Evolutionary conservation across 2,329 filamentous ascomycete species (phyloP).

Genomic region (Paramyrothecium roridum): DNA sequence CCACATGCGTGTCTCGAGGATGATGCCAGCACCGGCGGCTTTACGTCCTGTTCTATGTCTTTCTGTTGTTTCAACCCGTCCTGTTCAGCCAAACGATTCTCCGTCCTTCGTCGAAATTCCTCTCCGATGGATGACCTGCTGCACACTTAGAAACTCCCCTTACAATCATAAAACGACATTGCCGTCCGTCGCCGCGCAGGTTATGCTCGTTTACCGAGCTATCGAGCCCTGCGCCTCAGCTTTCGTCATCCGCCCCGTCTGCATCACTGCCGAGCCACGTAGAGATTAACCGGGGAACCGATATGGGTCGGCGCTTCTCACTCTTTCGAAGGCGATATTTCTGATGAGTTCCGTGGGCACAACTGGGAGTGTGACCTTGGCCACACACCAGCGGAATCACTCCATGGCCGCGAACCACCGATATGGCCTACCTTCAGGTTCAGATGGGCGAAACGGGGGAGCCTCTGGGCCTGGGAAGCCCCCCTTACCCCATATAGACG

Average conservation of each 20-base stretch:
- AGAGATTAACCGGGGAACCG: not conserved
- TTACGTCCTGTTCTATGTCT: too few species aligned
- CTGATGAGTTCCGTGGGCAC: not conserved
- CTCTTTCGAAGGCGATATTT: not conserved
- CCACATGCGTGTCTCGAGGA: too few species aligned
- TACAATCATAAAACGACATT: too few species aligned
- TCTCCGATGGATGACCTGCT: too few species aligned
- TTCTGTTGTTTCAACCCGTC: too few species aligned
- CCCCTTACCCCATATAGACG: slow-evolving; percentile 50
- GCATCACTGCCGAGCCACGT: not conserved
- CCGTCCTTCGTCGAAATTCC: too few species aligned
- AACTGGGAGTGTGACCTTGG: not conserved
- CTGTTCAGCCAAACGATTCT: too few species aligned
- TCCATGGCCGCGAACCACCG: slow-evolving; percentile 27
- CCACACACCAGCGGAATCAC: slow-evolving; percentile 12
- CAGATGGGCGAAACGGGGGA: slow-evolving; percentile 22
- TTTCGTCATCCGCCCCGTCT: not conserved
- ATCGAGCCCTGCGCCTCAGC: too few species aligned
- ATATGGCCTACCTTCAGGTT: slow-evolving; percentile 23
- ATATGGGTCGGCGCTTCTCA: not conserved
- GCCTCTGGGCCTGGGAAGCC: slow-evolving; percentile 20
- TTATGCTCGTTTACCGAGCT: too few species aligned
- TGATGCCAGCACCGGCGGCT: too few species aligned
- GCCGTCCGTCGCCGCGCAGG: too few species aligned
- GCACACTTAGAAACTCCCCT: too few species aligned